These are phyloP conservation scores for Hortiboletus campestris DNA, from an alignment of 768 basidiomycete genomes.

Conservation along the genomic window DNA sequence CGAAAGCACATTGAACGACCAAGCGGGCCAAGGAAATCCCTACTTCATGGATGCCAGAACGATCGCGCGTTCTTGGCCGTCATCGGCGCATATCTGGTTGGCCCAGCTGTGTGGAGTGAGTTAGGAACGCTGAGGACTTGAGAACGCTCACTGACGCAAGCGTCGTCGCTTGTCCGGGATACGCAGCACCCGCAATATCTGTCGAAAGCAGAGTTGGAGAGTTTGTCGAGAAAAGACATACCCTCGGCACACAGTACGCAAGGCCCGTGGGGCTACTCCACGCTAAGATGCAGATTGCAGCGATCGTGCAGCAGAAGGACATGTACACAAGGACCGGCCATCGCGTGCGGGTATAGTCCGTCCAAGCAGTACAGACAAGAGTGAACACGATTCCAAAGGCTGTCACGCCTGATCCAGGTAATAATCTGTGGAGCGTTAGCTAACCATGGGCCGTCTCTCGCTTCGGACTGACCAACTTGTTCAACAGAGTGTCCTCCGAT, in stretches of 20 bases:
- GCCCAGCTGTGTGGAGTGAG: constrained; percentile 53
- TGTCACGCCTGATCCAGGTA: constrained; percentile 65
- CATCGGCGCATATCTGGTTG: constrained; percentile 72
- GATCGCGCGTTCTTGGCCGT: constrained; percentile 65
- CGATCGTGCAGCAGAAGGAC: constrained; percentile 50
- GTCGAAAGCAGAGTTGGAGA: background rate
- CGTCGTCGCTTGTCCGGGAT: constrained; percentile 73
- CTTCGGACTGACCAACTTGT: constrained; percentile 46
- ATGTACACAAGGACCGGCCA: constrained; percentile 70
- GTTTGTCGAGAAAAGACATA: background rate
- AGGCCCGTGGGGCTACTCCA: constrained; percentile 58
- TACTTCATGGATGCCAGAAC: constrained; percentile 79
- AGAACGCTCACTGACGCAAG: constrained; percentile 50
- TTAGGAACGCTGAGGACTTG: background rate
- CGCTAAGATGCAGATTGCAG: constrained; percentile 57
- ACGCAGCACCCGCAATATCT: constrained; percentile 66
- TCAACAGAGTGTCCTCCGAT: constrained; percentile 61
- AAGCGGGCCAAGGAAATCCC: constrained; percentile 1
- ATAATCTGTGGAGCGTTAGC: constrained; percentile 36
- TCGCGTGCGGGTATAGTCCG: constrained; percentile 53
- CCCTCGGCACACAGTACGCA: constrained; percentile 57
- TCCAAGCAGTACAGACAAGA: constrained; percentile 60
- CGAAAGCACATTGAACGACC: background rate
- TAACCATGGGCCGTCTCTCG: background rate
- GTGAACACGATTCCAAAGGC: constrained; percentile 65